A percentile compares a stretch with the other conserved stretches of the same genome.
These are phyloP conservation scores for Hypoxylon fuscum DNA, from an alignment of 495 filamentous ascomycete genomes.

Conservation along the genomic window DNA sequence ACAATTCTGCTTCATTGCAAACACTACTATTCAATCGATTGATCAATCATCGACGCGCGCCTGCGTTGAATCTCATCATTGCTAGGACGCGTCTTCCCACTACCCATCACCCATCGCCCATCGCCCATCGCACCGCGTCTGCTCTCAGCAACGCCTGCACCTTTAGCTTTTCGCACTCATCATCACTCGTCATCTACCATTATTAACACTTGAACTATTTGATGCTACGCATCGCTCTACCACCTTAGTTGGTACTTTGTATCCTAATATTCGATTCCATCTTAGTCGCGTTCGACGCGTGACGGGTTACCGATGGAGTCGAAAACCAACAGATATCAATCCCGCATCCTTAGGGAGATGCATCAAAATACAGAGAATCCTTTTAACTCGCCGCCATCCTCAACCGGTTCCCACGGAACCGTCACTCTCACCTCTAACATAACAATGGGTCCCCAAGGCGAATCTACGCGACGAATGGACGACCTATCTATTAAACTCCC, in stretches of 20 bases:
- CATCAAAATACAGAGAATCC: slow-evolving; percentile 52
- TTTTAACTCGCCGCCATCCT: slow-evolving; percentile 61
- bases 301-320: slow-evolving; percentile 36
- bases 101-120: neutral
- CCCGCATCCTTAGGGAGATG: slow-evolving; percentile 51
- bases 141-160: slow-evolving; percentile 14
- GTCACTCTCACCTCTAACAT: slow-evolving; percentile 59
- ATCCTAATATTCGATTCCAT: slow-evolving; percentile 28
- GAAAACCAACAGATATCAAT: slow-evolving; percentile 43
- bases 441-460: slow-evolving; percentile 56
- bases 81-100: slow-evolving; percentile 29
- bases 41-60: slow-evolving; percentile 9
- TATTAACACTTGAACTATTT: slow-evolving; percentile 22
- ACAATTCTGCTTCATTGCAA: slow-evolving; percentile 32
- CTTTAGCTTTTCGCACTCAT: slow-evolving; percentile 8
- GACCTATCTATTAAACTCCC: slow-evolving; percentile 30
- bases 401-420: slow-evolving; percentile 61
- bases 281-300: slow-evolving; percentile 28
- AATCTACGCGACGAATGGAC: slow-evolving; percentile 53
- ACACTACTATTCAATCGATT: slow-evolving; percentile 9
- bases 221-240: slow-evolving; percentile 21
- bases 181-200: slow-evolving; percentile 3
- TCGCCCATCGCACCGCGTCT: too few species aligned
- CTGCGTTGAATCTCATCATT: slow-evolving; percentile 23
- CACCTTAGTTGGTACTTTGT: slow-evolving; percentile 22